phyloP scores from a whole-genome alignment of 148 eudicot genomes.

The Rhododendron griersonianum region DNA sequence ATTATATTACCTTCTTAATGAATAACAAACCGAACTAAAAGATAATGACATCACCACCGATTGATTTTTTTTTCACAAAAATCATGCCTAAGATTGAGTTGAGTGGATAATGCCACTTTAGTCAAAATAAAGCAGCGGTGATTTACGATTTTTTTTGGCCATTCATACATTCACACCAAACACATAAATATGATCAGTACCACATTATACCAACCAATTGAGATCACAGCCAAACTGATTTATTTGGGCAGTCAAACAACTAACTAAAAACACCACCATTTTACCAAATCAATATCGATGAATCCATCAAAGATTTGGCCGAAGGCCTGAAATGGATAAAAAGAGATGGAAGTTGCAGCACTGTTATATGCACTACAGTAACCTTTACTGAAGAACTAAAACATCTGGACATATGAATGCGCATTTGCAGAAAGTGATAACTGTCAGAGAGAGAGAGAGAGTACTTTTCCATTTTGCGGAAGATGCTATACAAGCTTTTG shows the following conservation, averaged over 20 bases:
- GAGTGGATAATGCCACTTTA: not conserved
- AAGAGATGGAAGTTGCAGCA: not conserved
- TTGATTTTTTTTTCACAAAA: not conserved
- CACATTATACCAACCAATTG: not conserved
- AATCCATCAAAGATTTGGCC: not conserved
- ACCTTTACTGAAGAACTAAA: not conserved
- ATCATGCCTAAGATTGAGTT: not conserved
- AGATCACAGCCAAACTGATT: not conserved
- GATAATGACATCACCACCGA: not conserved
- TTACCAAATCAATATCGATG: not conserved
- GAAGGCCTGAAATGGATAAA: not conserved
- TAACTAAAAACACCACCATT: not conserved
- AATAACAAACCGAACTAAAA: not conserved
- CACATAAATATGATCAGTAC: not conserved
- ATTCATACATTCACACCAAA: not conserved
- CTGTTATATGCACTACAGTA: not conserved
- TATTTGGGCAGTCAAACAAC: not conserved
- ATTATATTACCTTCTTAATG: not conserved
- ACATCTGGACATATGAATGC: not conserved
- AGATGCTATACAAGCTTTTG: conserved; percentile 90
- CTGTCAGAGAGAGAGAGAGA: conserved; percentile 8
- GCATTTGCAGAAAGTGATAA: not conserved
- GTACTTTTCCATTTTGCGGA: conserved; percentile 86
- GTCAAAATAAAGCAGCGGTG: not conserved
- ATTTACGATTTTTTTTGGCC: not conserved